A percentile compares a stretch with the other conserved stretches of the same genome.
phyloP scores from a whole-genome alignment of 148 eudicot species.

The Chenopodium quinoa region DNA sequence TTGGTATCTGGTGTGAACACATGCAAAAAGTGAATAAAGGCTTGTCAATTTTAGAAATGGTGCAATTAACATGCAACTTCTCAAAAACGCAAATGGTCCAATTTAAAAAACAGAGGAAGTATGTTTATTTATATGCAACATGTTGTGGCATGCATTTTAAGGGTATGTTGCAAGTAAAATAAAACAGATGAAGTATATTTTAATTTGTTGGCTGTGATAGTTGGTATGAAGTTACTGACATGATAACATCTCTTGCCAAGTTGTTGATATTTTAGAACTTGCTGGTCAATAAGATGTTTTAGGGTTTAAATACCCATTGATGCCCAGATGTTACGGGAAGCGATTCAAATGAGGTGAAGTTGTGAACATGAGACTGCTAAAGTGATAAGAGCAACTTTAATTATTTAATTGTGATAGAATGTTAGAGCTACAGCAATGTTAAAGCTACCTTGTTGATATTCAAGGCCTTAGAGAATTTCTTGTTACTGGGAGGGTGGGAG shows the following conservation, averaged over 20 bases:
- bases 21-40: too few species aligned
- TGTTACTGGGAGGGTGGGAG: neutral
- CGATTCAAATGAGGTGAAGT: neutral
- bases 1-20: too few species aligned
- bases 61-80: too few species aligned
- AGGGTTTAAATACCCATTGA: neutral
- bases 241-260: neutral
- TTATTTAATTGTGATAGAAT: neutral
- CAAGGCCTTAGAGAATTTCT: neutral
- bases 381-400: neutral
- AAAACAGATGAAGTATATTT: neutral
- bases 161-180: too few species aligned
- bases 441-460: neutral
- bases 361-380: neutral
- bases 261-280: neutral
- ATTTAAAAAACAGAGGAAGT: too few species aligned
- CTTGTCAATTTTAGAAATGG: too few species aligned
- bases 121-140: too few species aligned
- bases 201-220: neutral
- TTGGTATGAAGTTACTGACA: neutral
- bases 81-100: too few species aligned
- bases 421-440: neutral
- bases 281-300: neutral
- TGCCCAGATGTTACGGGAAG: neutral
- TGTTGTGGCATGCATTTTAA: too few species aligned